Conservation (phyloP, 2,329 filamentous ascomycete species). For the Sordariomycetes sp. region DNA sequence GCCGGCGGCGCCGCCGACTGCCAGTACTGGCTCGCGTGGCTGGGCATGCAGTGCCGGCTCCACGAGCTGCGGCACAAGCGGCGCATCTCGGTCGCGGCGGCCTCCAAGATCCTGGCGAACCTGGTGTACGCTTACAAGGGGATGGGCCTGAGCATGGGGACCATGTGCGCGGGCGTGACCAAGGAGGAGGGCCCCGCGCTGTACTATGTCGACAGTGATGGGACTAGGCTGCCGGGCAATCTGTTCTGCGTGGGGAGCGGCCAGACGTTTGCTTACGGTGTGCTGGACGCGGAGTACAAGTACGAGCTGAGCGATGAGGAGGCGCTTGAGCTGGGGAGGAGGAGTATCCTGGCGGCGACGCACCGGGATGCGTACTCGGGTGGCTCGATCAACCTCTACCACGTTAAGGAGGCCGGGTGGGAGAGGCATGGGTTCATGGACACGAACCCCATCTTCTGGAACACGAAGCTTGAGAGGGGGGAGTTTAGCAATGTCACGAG, state of each 20-base stretch:
- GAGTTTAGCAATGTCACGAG: conserved; percentile 95
- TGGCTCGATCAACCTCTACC: conserved; percentile 97
- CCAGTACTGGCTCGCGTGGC: conserved; percentile 98
- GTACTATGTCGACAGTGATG: conserved; percentile 98
- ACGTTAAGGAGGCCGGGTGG: conserved; percentile 98
- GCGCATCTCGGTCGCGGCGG: conserved; percentile 92
- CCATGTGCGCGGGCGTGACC: conserved; percentile 97
- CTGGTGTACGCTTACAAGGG: conserved; percentile 98
- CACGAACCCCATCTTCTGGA: conserved; percentile 99
- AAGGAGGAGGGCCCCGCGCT: conserved; percentile 90
- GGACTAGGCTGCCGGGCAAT: conserved; percentile 83
- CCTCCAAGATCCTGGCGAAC: conserved; percentile 97
- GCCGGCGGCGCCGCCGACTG: conserved; percentile 97
- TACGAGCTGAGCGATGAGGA: conserved; percentile 83
- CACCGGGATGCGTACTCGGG: conserved; percentile 98
- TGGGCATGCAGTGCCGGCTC: conserved; percentile 97
- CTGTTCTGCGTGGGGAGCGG: conserved; percentile 96
- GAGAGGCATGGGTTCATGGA: conserved; percentile 97
- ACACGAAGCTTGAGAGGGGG: conserved; percentile 95
- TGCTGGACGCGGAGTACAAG: conserved; percentile 86
- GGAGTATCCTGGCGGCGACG: conserved; percentile 90
- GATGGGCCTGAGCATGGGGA: conserved; percentile 97
- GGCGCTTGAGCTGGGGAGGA: conserved; percentile 76
- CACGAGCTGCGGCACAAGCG: conserved; percentile 99
- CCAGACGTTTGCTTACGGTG: conserved; percentile 97